A percentile compares a stretch with the other conserved stretches of the same genome.
Evolutionary conservation across 352 stramenopile species (phyloP).

Genomic region (Pythium rhizo-oryzae): DNA sequence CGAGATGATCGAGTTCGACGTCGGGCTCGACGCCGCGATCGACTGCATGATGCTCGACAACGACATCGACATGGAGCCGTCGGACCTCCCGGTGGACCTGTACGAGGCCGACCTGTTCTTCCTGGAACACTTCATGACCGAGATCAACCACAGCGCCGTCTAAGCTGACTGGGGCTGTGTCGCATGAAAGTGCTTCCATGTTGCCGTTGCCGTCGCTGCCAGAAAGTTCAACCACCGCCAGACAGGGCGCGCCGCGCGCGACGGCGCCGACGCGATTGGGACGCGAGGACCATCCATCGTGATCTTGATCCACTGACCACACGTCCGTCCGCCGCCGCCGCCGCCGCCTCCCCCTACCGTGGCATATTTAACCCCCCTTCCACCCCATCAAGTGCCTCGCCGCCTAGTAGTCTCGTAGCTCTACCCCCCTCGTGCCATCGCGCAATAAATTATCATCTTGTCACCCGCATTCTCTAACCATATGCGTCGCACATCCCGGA

Average conservation of each 20-base stretch:
- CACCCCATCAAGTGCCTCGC: not conserved
- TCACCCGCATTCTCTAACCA: not conserved
- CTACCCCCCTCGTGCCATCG: not conserved
- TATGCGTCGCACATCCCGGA: no score
- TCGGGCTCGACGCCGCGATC: conserved; percentile 67
- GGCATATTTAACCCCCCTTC: conserved; percentile 24
- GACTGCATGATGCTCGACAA: conserved; percentile 82
- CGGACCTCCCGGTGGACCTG: conserved; percentile 69
- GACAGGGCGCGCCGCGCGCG: no score
- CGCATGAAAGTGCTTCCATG: conserved; percentile 16
- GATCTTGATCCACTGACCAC: not conserved
- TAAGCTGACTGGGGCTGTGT: conserved; percentile 23
- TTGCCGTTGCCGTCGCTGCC: not conserved
- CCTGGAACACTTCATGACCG: conserved; percentile 79
- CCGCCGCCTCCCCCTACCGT: no score
- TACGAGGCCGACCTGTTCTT: conserved; percentile 84
- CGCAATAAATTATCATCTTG: conserved; percentile 11
- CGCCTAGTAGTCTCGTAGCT: not conserved
- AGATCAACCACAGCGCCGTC: conserved; percentile 56
- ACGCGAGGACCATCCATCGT: not conserved
- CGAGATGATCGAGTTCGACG: conserved; percentile 55
- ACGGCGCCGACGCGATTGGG: not conserved
- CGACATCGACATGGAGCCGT: conserved; percentile 77
- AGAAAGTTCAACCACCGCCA: conserved; percentile 12
- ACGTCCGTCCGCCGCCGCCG: not conserved